Percentiles rank a stretch among this genome's conserved stretches.
Conservation (phyloP, 176 grass and related monocot species). For the Triticum turgidum region DNA sequence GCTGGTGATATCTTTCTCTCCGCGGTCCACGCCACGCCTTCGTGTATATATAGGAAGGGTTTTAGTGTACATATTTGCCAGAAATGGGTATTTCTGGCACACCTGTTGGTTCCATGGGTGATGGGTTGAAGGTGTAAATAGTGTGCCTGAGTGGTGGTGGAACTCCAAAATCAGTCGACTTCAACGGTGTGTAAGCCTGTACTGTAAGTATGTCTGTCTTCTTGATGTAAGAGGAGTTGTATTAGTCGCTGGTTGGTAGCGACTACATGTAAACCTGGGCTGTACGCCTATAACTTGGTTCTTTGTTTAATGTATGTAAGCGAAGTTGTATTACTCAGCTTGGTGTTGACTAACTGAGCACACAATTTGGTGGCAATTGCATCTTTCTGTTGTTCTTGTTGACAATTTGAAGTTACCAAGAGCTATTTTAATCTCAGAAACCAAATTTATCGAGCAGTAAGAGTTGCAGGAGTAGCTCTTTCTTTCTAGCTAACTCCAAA, state of each 20-base stretch:
- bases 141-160: slow-evolving; percentile 40
- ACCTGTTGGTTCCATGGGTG: slow-evolving; percentile 10
- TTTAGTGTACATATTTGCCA: slow-evolving; percentile 29
- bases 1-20: slow-evolving; percentile 9
- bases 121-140: slow-evolving; percentile 2
- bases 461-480: not conserved
- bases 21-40: slow-evolving; percentile 12
- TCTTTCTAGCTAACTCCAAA: not conserved
- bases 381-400: too few species aligned
- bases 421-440: not conserved
- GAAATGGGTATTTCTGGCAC: slow-evolving; percentile 20
- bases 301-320: not conserved
- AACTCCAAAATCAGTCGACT: slow-evolving; percentile 58
- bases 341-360: not conserved
- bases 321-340: not conserved
- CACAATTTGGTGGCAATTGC: not conserved
- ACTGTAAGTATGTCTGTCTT: slow-evolving; percentile 16
- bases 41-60: slow-evolving; percentile 38
- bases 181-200: slow-evolving; percentile 36
- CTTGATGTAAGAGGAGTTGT: not conserved
- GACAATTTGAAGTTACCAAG: too few species aligned
- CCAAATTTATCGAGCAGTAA: not conserved
- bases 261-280: not conserved
- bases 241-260: not conserved
- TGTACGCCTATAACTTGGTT: not conserved